Base-by-base conservation (phyloP, 805 yeast genomes). In the Saccharomycopsis sp. region DNA sequence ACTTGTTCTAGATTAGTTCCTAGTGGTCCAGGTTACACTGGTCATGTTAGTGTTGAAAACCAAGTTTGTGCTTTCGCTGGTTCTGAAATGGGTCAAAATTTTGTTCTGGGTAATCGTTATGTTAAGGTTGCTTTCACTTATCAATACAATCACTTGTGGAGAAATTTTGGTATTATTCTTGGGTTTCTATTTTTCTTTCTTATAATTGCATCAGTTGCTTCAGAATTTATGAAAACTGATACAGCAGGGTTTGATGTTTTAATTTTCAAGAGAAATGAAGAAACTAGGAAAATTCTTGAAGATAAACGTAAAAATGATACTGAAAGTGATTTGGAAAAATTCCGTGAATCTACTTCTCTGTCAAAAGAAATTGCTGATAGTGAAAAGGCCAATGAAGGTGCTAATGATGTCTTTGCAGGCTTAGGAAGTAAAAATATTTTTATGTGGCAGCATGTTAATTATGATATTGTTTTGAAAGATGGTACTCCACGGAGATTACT, bases 81-180 rank as follows among this genome's bases (percentile, higher is more conserved):
- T 32, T 66, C 89, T 9, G 53, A 54, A 2, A 65, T 79, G 1
- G 93, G 94, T 34, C 56, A 59, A 19, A 46, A 56, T 11, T 52
- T 51, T 40, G 85, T 85, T 38, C 55, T 60, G 26, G 95, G 95
- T 53, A 75, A 78, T 51, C 61, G 59, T 28, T 85, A 81, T 56
- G 52, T 85, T 45, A 50, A 51, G 4, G 54, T 54, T 2, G 59
- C 77, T 6, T 85, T 61, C 60, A 57, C 61, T 34, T 86, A 80
- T 65, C 57, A 57, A 17, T 76, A 70, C 55, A 51, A 61, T 17
- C 85, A 86, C 60, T 70, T 74, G 40, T 86, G 95, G 95, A 77
- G 95, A 66, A 83, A 86, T 59, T 70, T 81, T 46, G 95, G 88
- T 56, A 75, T 81, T 48, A 48, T 74, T 48, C 58, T 78, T 56